phyloP scores from a whole-genome alignment of 2,329 filamentous ascomycete genomes.

The Periconia digitata region DNA sequence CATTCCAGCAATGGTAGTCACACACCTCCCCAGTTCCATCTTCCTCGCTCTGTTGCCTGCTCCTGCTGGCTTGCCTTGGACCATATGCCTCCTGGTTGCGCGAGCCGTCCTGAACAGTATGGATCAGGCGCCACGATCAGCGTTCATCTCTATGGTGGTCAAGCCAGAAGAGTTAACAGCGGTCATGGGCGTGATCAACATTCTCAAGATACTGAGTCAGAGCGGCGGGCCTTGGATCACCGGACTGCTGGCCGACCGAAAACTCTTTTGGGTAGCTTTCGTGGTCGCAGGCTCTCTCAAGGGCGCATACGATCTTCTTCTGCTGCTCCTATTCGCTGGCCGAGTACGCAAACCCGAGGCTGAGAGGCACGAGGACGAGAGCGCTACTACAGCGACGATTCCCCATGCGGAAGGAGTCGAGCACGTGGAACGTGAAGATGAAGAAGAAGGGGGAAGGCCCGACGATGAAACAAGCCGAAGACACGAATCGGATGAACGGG shows the following conservation, averaged over 20 bases:
- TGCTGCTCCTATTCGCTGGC: slow-evolving; percentile 40
- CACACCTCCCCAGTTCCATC: slow-evolving; percentile 39
- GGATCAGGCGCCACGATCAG: slow-evolving; percentile 42
- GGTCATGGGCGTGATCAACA: slow-evolving; percentile 45
- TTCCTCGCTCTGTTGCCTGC: slow-evolving; percentile 37
- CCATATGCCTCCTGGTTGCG: slow-evolving; percentile 34
- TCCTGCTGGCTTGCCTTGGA: slow-evolving; percentile 24
- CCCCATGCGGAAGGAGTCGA: background rate
- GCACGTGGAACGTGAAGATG: background rate
- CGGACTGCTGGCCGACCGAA: slow-evolving; percentile 35
- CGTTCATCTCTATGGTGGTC: slow-evolving; percentile 39
- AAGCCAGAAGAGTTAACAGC: slow-evolving; percentile 39
- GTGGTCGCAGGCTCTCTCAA: slow-evolving; percentile 41
- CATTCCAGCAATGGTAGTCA: slow-evolving; percentile 48
- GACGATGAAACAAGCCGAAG: slow-evolving; percentile 6
- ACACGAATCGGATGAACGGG: slow-evolving; percentile 7
- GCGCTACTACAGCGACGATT: background rate
- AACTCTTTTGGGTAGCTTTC: slow-evolving; percentile 44
- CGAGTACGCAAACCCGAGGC: slow-evolving; percentile 16
- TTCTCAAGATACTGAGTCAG: slow-evolving; percentile 40
- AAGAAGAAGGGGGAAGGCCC: background rate
- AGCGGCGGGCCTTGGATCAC: slow-evolving; percentile 38
- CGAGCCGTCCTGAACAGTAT: slow-evolving; percentile 39
- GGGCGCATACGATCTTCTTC: slow-evolving; percentile 36
- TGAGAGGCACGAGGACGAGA: slow-evolving; percentile 1